Percentiles rank a stretch among this genome's conserved stretches.
phyloP scores from a whole-genome alignment of 306 rosid genomes.

The Vigna mungo region DNA sequence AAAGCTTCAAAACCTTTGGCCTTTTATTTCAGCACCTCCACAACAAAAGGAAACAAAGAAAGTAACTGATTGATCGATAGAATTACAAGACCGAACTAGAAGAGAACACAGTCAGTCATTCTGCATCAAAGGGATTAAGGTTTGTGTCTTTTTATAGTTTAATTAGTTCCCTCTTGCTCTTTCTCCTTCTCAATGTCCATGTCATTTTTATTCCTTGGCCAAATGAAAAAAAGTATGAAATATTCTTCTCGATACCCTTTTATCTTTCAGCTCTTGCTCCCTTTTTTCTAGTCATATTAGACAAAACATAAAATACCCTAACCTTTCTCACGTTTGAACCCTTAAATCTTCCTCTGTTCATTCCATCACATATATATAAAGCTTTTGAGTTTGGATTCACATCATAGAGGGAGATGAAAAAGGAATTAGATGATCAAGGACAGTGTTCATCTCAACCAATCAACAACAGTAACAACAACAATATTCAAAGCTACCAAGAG shows the following conservation, averaged over 20 bases:
- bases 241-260: slow-evolving; percentile 36
- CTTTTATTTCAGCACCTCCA: slow-evolving; percentile 35
- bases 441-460: slow-evolving; percentile 67
- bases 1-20: slow-evolving; percentile 29
- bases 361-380: slow-evolving; percentile 9
- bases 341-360: slow-evolving; percentile 26
- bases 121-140: slow-evolving; percentile 46
- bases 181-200: not conserved
- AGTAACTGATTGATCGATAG: not conserved
- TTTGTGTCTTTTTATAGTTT: slow-evolving; percentile 29
- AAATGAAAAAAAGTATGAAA: slow-evolving; percentile 7
- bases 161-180: not conserved
- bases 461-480: slow-evolving; percentile 56
- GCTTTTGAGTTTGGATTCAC: slow-evolving; percentile 26
- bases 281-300: slow-evolving; percentile 35
- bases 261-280: slow-evolving; percentile 13
- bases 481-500: slow-evolving; percentile 68
- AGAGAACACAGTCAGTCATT: slow-evolving; percentile 36
- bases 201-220: slow-evolving; percentile 24
- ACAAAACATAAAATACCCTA: slow-evolving; percentile 34
- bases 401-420: slow-evolving; percentile 57
- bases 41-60: slow-evolving; percentile 28
- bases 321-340: slow-evolving; percentile 32
- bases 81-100: slow-evolving; percentile 11
- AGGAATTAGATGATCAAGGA: slow-evolving; percentile 62